These are phyloP conservation scores for Rhodotorula diobovata DNA, from an alignment of 768 basidiomycete genomes.

Conservation along the genomic window DNA sequence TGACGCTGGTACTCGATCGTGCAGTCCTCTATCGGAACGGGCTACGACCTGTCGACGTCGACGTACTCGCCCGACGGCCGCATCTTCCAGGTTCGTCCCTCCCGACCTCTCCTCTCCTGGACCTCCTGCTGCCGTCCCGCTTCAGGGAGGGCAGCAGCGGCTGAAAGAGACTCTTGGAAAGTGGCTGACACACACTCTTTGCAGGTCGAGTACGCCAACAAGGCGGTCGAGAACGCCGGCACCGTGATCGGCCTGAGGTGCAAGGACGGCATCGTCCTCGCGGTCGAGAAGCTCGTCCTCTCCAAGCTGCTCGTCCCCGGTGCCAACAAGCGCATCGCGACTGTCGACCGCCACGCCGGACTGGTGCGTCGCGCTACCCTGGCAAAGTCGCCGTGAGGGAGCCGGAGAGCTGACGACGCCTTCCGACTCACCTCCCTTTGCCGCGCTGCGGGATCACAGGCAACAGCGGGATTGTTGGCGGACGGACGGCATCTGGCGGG, in stretches of 20 bases:
- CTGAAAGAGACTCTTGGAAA: slow-evolving; percentile 6
- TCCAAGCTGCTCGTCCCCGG: slow-evolving; percentile 92
- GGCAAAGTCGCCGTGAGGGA: not conserved
- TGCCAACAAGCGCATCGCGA: slow-evolving; percentile 87
- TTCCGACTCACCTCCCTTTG: not conserved
- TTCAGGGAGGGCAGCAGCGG: not conserved
- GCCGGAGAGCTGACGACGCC: not conserved
- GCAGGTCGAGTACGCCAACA: slow-evolving; percentile 98
- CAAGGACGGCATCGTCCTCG: slow-evolving; percentile 88
- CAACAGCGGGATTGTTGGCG: slow-evolving; percentile 85
- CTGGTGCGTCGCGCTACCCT: slow-evolving; percentile 55
- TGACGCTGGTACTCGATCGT: not conserved
- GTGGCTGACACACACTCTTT: not conserved
- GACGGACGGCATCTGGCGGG: slow-evolving; percentile 85
- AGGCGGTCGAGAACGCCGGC: slow-evolving; percentile 99
- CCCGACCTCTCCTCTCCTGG: not conserved
- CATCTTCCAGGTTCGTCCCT: slow-evolving; percentile 77
- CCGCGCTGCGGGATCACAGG: slow-evolving; percentile 52
- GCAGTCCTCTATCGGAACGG: slow-evolving; percentile 97
- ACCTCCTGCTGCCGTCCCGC: not conserved
- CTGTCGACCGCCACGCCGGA: slow-evolving; percentile 88
- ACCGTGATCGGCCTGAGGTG: slow-evolving; percentile 94
- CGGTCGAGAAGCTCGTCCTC: slow-evolving; percentile 96
- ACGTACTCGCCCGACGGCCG: slow-evolving; percentile 83
- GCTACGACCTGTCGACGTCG: slow-evolving; percentile 91